These are phyloP conservation scores for Colletotrichum limetticola DNA, from an alignment of 2,329 filamentous ascomycete genomes.

Conservation along the genomic window DNA sequence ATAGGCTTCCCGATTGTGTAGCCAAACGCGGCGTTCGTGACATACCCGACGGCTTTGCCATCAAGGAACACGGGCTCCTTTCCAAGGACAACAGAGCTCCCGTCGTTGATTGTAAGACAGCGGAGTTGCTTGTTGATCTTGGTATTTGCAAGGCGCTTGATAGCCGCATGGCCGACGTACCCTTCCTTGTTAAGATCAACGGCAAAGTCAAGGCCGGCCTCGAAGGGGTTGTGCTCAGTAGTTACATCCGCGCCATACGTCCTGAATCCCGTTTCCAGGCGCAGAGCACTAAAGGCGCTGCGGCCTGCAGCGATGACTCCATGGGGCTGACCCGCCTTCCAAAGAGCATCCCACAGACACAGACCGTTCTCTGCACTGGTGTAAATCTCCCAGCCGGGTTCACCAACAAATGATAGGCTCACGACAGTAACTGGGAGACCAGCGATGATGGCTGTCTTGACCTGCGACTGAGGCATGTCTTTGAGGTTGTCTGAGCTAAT, in stretches of 20 bases:
- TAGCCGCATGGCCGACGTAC: slow-evolving; percentile 63
- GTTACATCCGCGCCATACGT: slow-evolving; percentile 68
- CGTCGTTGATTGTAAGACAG: slow-evolving; percentile 66
- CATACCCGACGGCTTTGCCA: slow-evolving; percentile 62
- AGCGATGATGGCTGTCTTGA: slow-evolving; percentile 59
- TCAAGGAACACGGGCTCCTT: slow-evolving; percentile 69
- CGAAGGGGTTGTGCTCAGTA: slow-evolving; percentile 69
- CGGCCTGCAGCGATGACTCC: slow-evolving; percentile 69
- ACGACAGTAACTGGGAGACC: slow-evolving; percentile 67
- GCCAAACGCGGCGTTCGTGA: slow-evolving; percentile 70
- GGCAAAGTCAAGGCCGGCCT: slow-evolving; percentile 65
- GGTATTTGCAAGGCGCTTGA: slow-evolving; percentile 51
- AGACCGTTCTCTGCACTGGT: slow-evolving; percentile 68
- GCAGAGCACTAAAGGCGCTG: slow-evolving; percentile 66
- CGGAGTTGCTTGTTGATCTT: slow-evolving; percentile 50
- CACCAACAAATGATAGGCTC: slow-evolving; percentile 69
- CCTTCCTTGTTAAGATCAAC: slow-evolving; percentile 53
- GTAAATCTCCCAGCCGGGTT: slow-evolving; percentile 72
- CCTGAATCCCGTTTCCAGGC: slow-evolving; percentile 69
- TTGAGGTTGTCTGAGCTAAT: slow-evolving; percentile 59
- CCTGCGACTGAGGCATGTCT: slow-evolving; percentile 60
- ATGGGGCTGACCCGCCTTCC: slow-evolving; percentile 61
- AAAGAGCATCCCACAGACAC: slow-evolving; percentile 68
- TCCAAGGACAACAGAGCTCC: slow-evolving; percentile 65
- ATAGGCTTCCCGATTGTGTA: slow-evolving; percentile 69